These are phyloP conservation scores for Cajanus cajan DNA, from an alignment of 306 rosid genomes.

Conservation along the genomic window DNA sequence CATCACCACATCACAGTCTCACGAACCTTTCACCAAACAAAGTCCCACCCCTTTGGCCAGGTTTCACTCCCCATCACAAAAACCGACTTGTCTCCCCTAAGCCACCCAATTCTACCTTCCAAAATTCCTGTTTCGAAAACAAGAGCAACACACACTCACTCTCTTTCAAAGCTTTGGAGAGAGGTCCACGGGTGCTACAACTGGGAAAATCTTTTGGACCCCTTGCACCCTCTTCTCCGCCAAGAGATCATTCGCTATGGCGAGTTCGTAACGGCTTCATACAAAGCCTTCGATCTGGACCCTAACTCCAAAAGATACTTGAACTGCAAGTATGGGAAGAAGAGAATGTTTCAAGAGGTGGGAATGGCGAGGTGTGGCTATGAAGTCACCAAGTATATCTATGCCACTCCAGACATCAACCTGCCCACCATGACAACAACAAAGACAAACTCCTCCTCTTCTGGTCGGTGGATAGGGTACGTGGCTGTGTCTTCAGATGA, in stretches of 20 bases:
- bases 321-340: constrained; percentile 78
- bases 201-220: constrained; percentile 79
- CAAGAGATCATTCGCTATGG: constrained; percentile 78
- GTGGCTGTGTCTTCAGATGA: constrained; percentile 65
- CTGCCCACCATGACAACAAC: constrained; percentile 45
- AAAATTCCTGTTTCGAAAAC: background rate
- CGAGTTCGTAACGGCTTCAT: constrained; percentile 66
- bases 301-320: constrained; percentile 71
- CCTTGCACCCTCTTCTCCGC: constrained; percentile 81
- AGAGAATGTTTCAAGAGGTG: constrained; percentile 53
- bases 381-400: constrained; percentile 80
- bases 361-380: constrained; percentile 70
- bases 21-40: constrained; percentile 25
- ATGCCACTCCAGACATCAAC: constrained; percentile 73
- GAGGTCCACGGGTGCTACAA: constrained; percentile 74
- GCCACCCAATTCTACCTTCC: constrained; percentile 28
- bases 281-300: constrained; percentile 84
- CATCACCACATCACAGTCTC: constrained; percentile 43
- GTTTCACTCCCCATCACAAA: constrained; percentile 41
- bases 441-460: constrained; percentile 30
- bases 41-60: constrained; percentile 54
- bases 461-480: constrained; percentile 86
- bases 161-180: constrained; percentile 52
- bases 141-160: background rate
- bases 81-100: background rate